Evolutionary conservation across 352 stramenopile genomes (phyloP).

Genomic region (Phytophthora multivora): DNA sequence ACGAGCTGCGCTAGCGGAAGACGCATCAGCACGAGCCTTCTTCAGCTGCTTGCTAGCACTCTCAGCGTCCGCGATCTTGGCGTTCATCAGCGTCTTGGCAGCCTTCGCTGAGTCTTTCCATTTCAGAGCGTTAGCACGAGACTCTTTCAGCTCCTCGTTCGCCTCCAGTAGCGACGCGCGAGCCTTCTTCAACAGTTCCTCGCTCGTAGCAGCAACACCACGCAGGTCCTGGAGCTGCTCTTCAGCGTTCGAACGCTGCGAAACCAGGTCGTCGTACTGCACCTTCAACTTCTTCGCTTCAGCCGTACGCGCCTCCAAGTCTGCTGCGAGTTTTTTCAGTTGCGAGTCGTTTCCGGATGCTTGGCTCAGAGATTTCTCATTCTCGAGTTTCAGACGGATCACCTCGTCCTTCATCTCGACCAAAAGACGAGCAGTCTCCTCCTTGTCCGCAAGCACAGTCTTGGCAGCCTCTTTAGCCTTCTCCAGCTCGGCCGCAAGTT

Average conservation of each 20-base stretch:
- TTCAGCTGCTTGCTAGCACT: conserved; percentile 69
- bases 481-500: conserved; percentile 35
- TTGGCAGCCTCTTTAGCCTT: conserved; percentile 34
- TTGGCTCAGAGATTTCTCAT: conserved; percentile 39
- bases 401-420: conserved; percentile 60
- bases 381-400: conserved; percentile 45
- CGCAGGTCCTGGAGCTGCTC: conserved; percentile 52
- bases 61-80: conserved; percentile 73
- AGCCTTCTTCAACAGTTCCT: conserved; percentile 77
- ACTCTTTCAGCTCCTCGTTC: conserved; percentile 82
- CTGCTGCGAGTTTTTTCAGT: conserved; percentile 39
- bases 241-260: conserved; percentile 33
- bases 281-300: conserved; percentile 39
- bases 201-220: conserved; percentile 44
- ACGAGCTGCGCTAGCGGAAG: conserved; percentile 44
- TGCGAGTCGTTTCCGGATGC: conserved; percentile 34
- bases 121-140: conserved; percentile 63
- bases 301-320: conserved; percentile 40
- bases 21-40: conserved; percentile 51
- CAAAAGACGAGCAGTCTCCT: conserved; percentile 38
- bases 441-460: conserved; percentile 43
- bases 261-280: conserved; percentile 41
- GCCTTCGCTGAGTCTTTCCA: conserved; percentile 74
- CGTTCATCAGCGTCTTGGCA: conserved; percentile 62
- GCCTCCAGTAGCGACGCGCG: conserved; percentile 64